Evolutionary conservation across 2,329 filamentous ascomycete genomes (phyloP).

Genomic region (Coleophoma cylindrospora): DNA sequence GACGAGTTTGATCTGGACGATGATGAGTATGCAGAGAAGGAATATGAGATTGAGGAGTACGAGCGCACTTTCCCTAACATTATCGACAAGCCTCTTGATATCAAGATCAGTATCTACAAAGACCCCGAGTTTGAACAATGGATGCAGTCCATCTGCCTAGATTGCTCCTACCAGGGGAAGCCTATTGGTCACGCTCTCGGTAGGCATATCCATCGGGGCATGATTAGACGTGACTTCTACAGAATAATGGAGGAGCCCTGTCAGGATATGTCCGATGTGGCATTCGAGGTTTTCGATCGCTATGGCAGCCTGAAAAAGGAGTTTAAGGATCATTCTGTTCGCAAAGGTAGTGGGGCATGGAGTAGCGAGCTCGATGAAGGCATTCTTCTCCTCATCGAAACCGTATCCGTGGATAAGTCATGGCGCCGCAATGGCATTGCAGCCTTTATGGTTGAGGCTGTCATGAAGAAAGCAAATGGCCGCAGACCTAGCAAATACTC

Average conservation of each 20-base stretch:
- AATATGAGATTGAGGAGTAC: not conserved
- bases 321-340: slow-evolving; percentile 22
- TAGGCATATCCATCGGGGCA: slow-evolving; percentile 17
- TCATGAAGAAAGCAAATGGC: slow-evolving; percentile 19
- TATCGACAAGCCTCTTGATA: not conserved
- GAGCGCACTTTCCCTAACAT: not conserved
- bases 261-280: slow-evolving; percentile 24
- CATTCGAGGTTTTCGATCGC: slow-evolving; percentile 31
- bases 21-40: not conserved
- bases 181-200: slow-evolving; percentile 18
- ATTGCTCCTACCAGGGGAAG: slow-evolving; percentile 7
- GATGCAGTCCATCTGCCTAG: slow-evolving; percentile 8
- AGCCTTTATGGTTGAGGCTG: slow-evolving; percentile 21
- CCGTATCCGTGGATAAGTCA: slow-evolving; percentile 8
- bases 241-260: slow-evolving; percentile 26
- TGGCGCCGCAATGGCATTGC: slow-evolving; percentile 27
- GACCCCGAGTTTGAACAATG: slow-evolving; percentile 2
- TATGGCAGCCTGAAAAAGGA: slow-evolving; percentile 30
- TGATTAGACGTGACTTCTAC: slow-evolving; percentile 25
- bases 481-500: not conserved
- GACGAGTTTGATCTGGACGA: not conserved
- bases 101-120: not conserved
- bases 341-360: slow-evolving; percentile 25
- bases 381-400: slow-evolving; percentile 20
- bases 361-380: slow-evolving; percentile 24